Evolutionary conservation across 768 basidiomycete genomes (phyloP), one percentile per base, ranked within the genome.

Genomic region (Boletellus ananas): DNA sequence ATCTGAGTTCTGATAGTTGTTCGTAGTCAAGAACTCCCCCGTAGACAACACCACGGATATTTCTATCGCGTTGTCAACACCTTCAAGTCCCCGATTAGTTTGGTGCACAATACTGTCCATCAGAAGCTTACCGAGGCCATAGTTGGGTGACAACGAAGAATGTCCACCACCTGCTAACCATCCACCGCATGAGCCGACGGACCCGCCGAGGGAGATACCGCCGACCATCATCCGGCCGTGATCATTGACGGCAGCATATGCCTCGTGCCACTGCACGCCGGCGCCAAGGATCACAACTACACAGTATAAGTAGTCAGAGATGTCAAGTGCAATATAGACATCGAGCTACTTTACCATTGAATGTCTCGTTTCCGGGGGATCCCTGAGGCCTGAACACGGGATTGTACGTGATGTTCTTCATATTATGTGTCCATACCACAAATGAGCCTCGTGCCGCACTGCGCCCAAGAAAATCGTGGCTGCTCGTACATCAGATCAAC

Each of bases 101-200:
- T 16, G 1, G 10, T 17, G 16, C 21, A 31, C 4, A n/a, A 1
- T 1, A 42, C 9, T 3, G n/a, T 34, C 1, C 4, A 2, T 6
- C 16, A 12, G 18, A 18, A 29, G 7, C 50, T 25, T 55, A 77
- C 76, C 75, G 13, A 79, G 69, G 4, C 79, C 79, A 43, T 71
- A 68, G 6, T 38, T 58, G 6, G 76, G 70, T 0, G 75, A 66
- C 2, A 78, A 55, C 5, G 27, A 56, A 41, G 74, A 74, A 47
- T 80, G 78, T 4, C 79, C 77, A 2, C 76, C 79, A 17, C 79
- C 79, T 31, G 70, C 65, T 1, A 76, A 49, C 74, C 77, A 81
- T 25, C 79, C 79, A 25, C 77, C 79, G 8, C 72, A 71, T 6
- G 78, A 72, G 35, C 76, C 78, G 4, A 79, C 67, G 6, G 75